Percentiles rank a stretch among this genome's conserved stretches.
Evolutionary conservation across 768 basidiomycete genomes (phyloP).

Genomic region (Termitomyces sp.): DNA sequence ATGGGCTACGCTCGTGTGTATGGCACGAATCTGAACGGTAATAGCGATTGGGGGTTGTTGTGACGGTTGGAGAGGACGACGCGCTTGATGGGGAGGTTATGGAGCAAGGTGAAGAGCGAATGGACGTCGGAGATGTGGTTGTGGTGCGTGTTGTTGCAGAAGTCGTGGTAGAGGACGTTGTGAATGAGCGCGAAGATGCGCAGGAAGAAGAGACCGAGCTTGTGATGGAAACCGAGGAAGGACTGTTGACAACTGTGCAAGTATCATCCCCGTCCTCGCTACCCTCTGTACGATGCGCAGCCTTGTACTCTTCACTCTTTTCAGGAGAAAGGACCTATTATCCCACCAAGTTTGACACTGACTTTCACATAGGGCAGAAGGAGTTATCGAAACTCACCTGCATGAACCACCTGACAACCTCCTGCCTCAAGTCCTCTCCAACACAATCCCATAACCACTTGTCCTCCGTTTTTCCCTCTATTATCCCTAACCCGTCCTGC

Average conservation of each 20-base stretch:
- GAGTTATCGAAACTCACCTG: not conserved
- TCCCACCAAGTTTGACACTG: too few species aligned
- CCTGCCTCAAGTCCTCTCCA: not conserved
- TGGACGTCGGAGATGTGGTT: not conserved
- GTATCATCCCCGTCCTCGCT: not conserved
- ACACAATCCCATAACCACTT: conserved; percentile 1
- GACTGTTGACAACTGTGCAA: not conserved
- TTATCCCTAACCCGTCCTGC: not conserved
- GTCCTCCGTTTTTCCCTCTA: not conserved
- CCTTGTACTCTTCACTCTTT: not conserved
- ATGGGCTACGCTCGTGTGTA: conserved; percentile 5
- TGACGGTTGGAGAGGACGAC: conserved; percentile 2
- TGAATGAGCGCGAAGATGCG: not conserved
- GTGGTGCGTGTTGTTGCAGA: not conserved
- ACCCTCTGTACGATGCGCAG: too few species aligned
- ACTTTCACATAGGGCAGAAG: not conserved
- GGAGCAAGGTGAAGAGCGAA: not conserved
- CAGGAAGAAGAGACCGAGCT: not conserved
- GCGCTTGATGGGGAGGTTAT: not conserved
- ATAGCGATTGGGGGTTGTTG: conserved; percentile 7
- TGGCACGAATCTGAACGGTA: not conserved
- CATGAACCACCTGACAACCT: not conserved
- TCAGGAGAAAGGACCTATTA: not conserved
- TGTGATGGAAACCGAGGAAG: not conserved
- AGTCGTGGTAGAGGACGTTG: not conserved